Evolutionary conservation across 2,329 filamentous ascomycete genomes (phyloP).

Genomic region (Ophiognomonia clavigignenti-juglandacearum): DNA sequence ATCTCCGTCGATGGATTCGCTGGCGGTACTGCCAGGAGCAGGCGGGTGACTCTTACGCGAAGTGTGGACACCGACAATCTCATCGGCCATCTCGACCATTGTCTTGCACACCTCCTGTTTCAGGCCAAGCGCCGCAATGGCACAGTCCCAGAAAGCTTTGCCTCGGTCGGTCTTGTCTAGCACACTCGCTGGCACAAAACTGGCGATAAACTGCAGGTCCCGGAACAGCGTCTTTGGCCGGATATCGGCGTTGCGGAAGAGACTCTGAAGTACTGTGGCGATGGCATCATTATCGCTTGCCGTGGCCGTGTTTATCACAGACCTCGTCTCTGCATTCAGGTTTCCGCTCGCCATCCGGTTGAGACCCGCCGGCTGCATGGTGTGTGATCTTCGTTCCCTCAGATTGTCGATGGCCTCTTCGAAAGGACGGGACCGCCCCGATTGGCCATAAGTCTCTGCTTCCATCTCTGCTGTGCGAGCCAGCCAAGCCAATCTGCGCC

Average conservation of each 20-base stretch:
- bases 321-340: constrained; percentile 39
- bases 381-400: constrained; percentile 62
- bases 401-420: constrained; percentile 67
- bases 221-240: constrained; percentile 79
- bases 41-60: constrained; percentile 41
- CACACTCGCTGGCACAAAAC: constrained; percentile 56
- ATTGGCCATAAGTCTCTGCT: constrained; percentile 15
- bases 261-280: constrained; percentile 58
- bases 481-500: constrained; percentile 32
- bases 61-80: constrained; percentile 55
- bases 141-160: constrained; percentile 88
- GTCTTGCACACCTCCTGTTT: constrained; percentile 84
- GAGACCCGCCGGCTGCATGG: constrained; percentile 34
- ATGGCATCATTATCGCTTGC: constrained; percentile 57
- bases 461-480: constrained; percentile 22
- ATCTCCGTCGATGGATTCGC: constrained; percentile 21
- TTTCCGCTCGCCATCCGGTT: constrained; percentile 15
- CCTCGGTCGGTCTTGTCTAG: constrained; percentile 59
- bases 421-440: constrained; percentile 40
- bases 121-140: constrained; percentile 78
- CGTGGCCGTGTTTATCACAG: constrained; percentile 39
- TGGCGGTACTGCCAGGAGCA: constrained; percentile 23
- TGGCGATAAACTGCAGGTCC: constrained; percentile 70
- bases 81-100: constrained; percentile 61
- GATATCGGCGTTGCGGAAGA: constrained; percentile 63